Percentiles rank a stretch among this genome's conserved stretches.
These are phyloP conservation scores for Leccinellum albellum DNA, from an alignment of 768 basidiomycete genomes.

Conservation along the genomic window DNA sequence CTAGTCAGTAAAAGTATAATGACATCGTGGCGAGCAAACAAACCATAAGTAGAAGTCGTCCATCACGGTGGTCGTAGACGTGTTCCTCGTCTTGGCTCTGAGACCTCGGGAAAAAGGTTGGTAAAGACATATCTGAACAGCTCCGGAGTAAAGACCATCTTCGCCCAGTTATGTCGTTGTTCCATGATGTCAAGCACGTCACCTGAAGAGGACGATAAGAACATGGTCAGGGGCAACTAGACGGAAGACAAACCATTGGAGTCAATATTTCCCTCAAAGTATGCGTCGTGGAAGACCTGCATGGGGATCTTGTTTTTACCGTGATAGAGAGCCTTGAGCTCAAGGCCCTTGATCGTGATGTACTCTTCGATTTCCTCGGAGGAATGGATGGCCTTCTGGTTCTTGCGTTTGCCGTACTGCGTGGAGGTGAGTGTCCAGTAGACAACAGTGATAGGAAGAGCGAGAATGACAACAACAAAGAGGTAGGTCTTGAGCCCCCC, in stretches of 20 bases:
- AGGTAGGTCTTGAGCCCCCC: conserved; percentile 85
- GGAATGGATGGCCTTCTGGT: conserved; percentile 82
- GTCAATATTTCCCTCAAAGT: conserved; percentile 93
- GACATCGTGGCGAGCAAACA: neutral
- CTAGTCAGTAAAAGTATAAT: neutral
- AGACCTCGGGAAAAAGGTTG: conserved; percentile 89
- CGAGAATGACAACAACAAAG: conserved; percentile 71
- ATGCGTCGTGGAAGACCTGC: conserved; percentile 96
- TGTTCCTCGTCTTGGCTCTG: conserved; percentile 90
- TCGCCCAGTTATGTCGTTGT: conserved; percentile 92
- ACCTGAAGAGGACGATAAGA: conserved; percentile 41
- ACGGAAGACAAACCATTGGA: conserved; percentile 69
- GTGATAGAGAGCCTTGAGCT: conserved; percentile 73
- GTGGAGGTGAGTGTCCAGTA: conserved; percentile 91
- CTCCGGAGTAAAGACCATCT: conserved; percentile 84
- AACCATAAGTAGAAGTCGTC: conserved; percentile 93
- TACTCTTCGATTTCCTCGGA: conserved; percentile 86
- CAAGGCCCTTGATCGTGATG: conserved; percentile 83
- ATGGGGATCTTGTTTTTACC: conserved; percentile 93
- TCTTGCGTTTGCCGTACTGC: conserved; percentile 67
- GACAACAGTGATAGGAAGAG: conserved; percentile 69
- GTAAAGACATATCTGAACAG: conserved; percentile 92
- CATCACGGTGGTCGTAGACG: conserved; percentile 93
- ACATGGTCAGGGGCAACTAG: neutral
- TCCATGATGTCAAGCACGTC: conserved; percentile 94